Conservation (phyloP, 106 monocot genomes). For the Narthecium ossifragum region DNA sequence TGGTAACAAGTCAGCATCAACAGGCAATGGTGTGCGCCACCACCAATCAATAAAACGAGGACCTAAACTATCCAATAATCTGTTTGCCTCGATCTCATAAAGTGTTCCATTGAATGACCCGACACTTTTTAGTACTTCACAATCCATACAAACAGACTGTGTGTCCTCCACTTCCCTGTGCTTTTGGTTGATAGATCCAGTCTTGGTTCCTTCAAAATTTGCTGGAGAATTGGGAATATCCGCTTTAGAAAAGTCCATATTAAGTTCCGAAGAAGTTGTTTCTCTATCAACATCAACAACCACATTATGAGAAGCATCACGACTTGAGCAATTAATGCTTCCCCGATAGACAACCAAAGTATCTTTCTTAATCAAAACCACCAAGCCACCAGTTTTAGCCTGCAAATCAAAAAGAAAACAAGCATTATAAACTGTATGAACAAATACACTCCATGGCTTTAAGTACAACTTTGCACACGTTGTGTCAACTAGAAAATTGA, state of each 20-base stretch:
- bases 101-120: constrained; percentile 35
- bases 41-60: constrained; percentile 98
- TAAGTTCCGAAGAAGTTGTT: constrained; percentile 5
- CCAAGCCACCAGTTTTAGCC: constrained; percentile 91
- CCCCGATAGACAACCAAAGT: constrained; percentile 59
- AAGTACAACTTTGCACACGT: too few relatives aligned
- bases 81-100: constrained; percentile 75
- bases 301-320: constrained; percentile 4
- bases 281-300: not conserved
- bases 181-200: not conserved
- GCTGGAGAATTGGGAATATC: not conserved
- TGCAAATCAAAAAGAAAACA: constrained; percentile 10
- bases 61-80: constrained; percentile 75
- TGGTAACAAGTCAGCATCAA: constrained; percentile 93
- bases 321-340: constrained; percentile 3
- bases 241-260: constrained; percentile 4
- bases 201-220: not conserved
- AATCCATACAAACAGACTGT: not conserved
- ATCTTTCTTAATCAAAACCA: constrained; percentile 67
- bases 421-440: not conserved
- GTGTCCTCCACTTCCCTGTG: constrained; percentile 1
- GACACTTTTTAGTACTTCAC: constrained; percentile 3
- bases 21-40: constrained; percentile 77
- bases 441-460: too few relatives aligned
- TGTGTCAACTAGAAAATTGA: too few relatives aligned